phyloP scores from a whole-genome alignment of 805 yeast genomes.

The Saccharomycopsis lassenensis region DNA sequence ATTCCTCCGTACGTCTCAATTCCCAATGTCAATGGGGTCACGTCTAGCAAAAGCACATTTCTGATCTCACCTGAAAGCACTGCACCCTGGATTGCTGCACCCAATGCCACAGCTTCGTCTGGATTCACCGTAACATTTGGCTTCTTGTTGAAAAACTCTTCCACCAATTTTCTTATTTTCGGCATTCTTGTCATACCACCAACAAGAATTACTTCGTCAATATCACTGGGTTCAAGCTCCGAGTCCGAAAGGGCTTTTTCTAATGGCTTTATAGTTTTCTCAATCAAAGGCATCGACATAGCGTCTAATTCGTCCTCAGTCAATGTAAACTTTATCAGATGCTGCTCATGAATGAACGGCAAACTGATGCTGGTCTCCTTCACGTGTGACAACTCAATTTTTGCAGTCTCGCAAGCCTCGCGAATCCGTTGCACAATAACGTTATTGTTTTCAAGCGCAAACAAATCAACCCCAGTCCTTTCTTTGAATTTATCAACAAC shows the following conservation, averaged over 20 bases:
- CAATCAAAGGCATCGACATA: conserved; percentile 54
- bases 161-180: conserved; percentile 54
- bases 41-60: conserved; percentile 69
- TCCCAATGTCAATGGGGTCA: conserved; percentile 73
- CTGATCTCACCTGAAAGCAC: conserved; percentile 73
- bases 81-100: conserved; percentile 88
- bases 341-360: conserved; percentile 56
- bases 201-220: conserved; percentile 66
- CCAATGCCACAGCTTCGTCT: conserved; percentile 88
- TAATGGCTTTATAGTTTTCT: conserved; percentile 62
- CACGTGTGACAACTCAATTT: conserved; percentile 64
- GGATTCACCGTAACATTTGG: conserved; percentile 74
- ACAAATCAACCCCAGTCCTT: conserved; percentile 44
- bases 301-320: conserved; percentile 60
- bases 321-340: conserved; percentile 46
- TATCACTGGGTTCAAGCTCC: conserved; percentile 48
- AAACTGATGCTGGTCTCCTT: conserved; percentile 49
- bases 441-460: conserved; percentile 30
- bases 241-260: conserved; percentile 69
- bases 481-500: conserved; percentile 47
- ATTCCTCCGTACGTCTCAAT: conserved; percentile 82
- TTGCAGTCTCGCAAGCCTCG: conserved; percentile 70
- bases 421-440: conserved; percentile 63
- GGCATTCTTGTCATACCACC: conserved; percentile 95
- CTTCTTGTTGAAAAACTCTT: conserved; percentile 43